A percentile compares a stretch with the other conserved stretches of the same genome.
Evolutionary conservation across 495 filamentous ascomycete species (phyloP).

Genomic region (Aspergillus sclerotiicarbonarius): DNA sequence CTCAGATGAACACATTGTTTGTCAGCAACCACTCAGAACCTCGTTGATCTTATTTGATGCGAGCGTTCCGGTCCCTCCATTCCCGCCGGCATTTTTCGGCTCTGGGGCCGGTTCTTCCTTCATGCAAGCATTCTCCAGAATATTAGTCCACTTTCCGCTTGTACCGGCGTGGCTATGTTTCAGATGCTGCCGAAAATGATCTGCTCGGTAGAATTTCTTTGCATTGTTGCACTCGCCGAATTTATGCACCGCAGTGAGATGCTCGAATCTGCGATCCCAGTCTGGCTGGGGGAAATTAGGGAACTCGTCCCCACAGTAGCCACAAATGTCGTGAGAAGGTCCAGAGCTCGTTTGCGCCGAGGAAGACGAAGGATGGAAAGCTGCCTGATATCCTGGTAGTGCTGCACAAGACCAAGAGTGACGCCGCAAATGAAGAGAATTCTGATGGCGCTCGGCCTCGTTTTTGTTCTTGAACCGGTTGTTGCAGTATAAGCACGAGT

Average conservation of each 20-base stretch:
- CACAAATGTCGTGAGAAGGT: slow-evolving; percentile 70
- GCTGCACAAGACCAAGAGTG: slow-evolving; percentile 98
- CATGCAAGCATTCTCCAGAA: slow-evolving; percentile 96
- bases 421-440: slow-evolving; percentile 89
- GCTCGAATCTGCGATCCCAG: slow-evolving; percentile 81
- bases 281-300: slow-evolving; percentile 65
- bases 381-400: slow-evolving; percentile 69
- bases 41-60: slow-evolving; percentile 40
- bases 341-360: slow-evolving; percentile 36
- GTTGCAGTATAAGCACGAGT: slow-evolving; percentile 84
- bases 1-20: slow-evolving; percentile 8
- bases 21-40: slow-evolving; percentile 32
- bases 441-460: slow-evolving; percentile 96
- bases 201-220: slow-evolving; percentile 97
- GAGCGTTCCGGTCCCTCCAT: slow-evolving; percentile 21
- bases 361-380: slow-evolving; percentile 74
- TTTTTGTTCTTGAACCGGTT: slow-evolving; percentile 99
- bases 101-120: slow-evolving; percentile 71
- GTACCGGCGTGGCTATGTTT: slow-evolving; percentile 97
- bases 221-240: slow-evolving; percentile 97
- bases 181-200: slow-evolving; percentile 96
- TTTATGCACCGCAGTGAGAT: slow-evolving; percentile 89
- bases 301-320: slow-evolving; percentile 96
- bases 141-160: slow-evolving; percentile 98
- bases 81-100: slow-evolving; percentile 23